Evolutionary conservation across 768 basidiomycete genomes (phyloP), one percentile per base, ranked within the genome.

Genomic region (Pholiota microspora): DNA sequence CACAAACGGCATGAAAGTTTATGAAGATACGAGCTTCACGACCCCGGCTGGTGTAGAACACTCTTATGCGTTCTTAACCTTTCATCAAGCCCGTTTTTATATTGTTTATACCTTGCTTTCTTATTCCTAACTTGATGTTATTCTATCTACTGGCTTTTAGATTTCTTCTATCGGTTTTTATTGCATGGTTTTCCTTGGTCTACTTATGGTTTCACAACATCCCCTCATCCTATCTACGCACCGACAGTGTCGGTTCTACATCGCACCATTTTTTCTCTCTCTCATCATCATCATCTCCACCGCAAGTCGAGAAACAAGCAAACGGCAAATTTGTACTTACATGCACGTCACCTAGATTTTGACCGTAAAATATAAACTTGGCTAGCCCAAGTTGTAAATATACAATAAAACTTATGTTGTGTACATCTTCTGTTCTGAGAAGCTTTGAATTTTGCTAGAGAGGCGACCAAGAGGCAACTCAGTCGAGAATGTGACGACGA

Each of bases 41-140:
- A 73, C 76, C 76, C 77, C 56, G 73, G 77, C 65, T 59, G 77
- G 77, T 62, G 69, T 57, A 68, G 63, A 67, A 56, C 52, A 59
- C 64, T 67, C 61, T 51, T 59, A 61, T 55, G 53, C 59, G 23
- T 51, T 54, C 51, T 47, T 55, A 59, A 55, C 34, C 50, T 61
- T 59, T 65, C 40, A 34, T 45, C 52, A 27, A 53, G 54, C 52
- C 58, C 59, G 56, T 59, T 58, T 36, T 58, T 55, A 34, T 36
- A 44, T 55, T 53, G 31, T 57, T 56, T 49, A 51, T 51, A 42
- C 47, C 50, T 44, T 32, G 52, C 53, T 58, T 51, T 59, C 55
- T 59, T 60, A 62, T 57, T 49, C 50, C 35, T 62, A 60, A 63
- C 62, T 63, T 56, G 62, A 62, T 60, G 57, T 65, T 58, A 51